Evolutionary conservation across 805 yeast genomes (phyloP).

Genomic region (Myxozyma udenii): DNA sequence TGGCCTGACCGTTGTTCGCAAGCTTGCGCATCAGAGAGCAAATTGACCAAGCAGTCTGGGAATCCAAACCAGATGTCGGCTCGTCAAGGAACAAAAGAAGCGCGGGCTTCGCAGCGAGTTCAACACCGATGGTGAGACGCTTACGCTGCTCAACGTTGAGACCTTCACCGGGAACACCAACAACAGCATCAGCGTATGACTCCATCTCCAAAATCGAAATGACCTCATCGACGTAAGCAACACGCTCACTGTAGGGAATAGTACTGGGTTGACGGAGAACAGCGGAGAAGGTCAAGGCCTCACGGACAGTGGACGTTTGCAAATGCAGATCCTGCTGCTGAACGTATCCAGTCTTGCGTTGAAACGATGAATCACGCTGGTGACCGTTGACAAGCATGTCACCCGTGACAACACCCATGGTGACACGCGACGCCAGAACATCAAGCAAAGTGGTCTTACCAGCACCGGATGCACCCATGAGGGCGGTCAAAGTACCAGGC

Average conservation of each 20-base stretch:
- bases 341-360: conserved; percentile 74
- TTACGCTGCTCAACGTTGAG: conserved; percentile 67
- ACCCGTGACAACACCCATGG: conserved; percentile 68
- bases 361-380: conserved; percentile 63
- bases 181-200: conserved; percentile 72
- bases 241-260: conserved; percentile 56
- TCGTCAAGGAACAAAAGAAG: conserved; percentile 60
- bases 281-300: conserved; percentile 70
- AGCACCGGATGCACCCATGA: conserved; percentile 84
- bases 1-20: conserved; percentile 70
- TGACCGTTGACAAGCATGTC: conserved; percentile 71
- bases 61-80: conserved; percentile 71
- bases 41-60: conserved; percentile 65
- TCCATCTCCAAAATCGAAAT: conserved; percentile 66
- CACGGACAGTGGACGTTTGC: conserved; percentile 67
- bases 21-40: conserved; percentile 63
- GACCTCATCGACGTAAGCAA: conserved; percentile 65
- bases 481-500: conserved; percentile 77
- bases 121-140: conserved; percentile 68
- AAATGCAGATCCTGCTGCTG: conserved; percentile 80
- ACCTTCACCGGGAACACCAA: conserved; percentile 75
- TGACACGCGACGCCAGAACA: conserved; percentile 67
- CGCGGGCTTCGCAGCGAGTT: conserved; percentile 66
- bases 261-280: conserved; percentile 62
- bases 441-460: conserved; percentile 73